Conservation (phyloP, 2,329 filamentous ascomycete species). For the Diaporthe nobilis region DNA sequence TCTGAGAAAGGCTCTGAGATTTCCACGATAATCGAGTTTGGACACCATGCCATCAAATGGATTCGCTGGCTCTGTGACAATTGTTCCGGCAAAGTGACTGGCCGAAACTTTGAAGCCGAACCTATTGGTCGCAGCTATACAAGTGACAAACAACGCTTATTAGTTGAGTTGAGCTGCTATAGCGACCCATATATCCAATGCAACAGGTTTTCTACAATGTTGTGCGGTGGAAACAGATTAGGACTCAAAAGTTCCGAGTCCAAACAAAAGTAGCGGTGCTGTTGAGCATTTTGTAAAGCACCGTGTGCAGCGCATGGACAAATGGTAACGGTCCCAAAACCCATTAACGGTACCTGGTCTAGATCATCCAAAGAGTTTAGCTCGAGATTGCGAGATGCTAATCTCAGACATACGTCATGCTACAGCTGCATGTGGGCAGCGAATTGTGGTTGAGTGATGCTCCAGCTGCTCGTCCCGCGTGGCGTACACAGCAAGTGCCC, state of each 20-base stretch:
- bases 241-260: neutral
- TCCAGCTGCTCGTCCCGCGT: conserved; percentile 12
- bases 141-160: neutral
- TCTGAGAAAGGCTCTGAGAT: neutral
- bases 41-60: neutral
- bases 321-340: neutral
- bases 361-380: conserved; percentile 7
- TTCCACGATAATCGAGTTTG: neutral
- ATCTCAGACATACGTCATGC: conserved; percentile 45
- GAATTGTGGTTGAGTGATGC: conserved; percentile 13
- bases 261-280: too few relatives aligned
- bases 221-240: neutral
- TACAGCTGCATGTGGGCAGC: conserved; percentile 39
- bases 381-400: conserved; percentile 18
- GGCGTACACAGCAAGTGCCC: conserved; percentile 27
- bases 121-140: neutral
- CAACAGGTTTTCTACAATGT: neutral
- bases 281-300: too few relatives aligned
- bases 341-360: neutral
- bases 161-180: neutral
- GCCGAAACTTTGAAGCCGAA: neutral
- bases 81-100: neutral
- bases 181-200: neutral
- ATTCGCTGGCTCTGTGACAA: neutral
- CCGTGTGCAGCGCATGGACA: neutral